phyloP scores from a whole-genome alignment of 2,329 filamentous ascomycete species.

The Diplocarpon rosae region DNA sequence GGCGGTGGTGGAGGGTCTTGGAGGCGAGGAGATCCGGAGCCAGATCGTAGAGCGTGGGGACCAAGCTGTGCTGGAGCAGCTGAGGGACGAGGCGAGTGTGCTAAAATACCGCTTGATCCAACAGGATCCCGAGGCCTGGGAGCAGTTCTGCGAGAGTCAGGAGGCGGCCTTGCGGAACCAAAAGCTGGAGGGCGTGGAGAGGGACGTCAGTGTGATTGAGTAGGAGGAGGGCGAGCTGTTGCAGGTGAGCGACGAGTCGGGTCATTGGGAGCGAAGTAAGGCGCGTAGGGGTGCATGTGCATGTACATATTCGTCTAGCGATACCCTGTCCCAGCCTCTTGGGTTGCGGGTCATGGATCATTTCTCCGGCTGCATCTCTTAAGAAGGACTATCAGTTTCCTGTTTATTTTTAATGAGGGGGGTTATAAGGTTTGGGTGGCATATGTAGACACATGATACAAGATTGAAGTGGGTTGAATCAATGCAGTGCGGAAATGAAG shows the following conservation, averaged over 20 bases:
- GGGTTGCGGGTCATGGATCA: no score
- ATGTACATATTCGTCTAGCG: no score
- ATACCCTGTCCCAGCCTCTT: no score
- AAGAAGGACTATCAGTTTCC: neutral
- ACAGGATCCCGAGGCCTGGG: slow-evolving; percentile 56
- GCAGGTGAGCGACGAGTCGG: no score
- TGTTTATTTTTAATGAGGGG: no score
- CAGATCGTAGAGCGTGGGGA: slow-evolving; percentile 38
- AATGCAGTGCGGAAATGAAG: no score
- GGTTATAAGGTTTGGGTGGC: no score
- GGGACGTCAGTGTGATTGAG: slow-evolving; percentile 17
- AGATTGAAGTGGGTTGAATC: no score
- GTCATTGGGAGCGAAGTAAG: no score
- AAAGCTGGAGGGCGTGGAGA: slow-evolving; percentile 9
- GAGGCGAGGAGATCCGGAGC: slow-evolving; percentile 44
- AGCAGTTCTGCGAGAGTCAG: slow-evolving; percentile 49
- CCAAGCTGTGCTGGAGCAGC: slow-evolving; percentile 50
- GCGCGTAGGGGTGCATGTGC: no score
- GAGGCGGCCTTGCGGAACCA: slow-evolving; percentile 27
- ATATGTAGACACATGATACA: no score
- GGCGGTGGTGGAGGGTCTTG: slow-evolving; percentile 52
- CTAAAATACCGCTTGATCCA: slow-evolving; percentile 38
- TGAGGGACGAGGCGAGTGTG: slow-evolving; percentile 34
- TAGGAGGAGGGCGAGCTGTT: neutral
- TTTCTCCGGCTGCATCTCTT: neutral